Percentiles rank a stretch among this genome's conserved stretches.
phyloP scores from a whole-genome alignment of 192 early-diverging fungal genomes.

The Oehlia diaphana region DNA sequence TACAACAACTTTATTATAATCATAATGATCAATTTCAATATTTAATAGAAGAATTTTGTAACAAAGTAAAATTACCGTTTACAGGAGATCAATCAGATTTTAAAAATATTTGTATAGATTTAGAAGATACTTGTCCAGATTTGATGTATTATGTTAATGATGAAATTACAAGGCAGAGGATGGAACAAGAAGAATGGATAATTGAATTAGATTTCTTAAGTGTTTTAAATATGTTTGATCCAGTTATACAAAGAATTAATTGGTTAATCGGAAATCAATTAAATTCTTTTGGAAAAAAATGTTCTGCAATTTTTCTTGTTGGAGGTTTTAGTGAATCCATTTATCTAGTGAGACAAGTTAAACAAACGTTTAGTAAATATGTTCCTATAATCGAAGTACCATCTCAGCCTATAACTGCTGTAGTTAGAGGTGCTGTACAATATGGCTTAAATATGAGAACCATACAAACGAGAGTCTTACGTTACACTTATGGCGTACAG shows the following conservation, averaged over 20 bases:
- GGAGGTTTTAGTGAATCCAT: constrained; percentile 54
- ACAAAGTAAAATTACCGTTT: constrained; percentile 8
- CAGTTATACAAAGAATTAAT: constrained; percentile 42
- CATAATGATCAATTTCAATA: constrained; percentile 23
- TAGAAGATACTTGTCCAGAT: constrained; percentile 10
- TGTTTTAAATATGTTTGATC: constrained; percentile 47
- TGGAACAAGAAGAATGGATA: constrained; percentile 17
- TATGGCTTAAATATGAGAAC: constrained; percentile 26
- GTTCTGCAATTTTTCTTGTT: constrained; percentile 51
- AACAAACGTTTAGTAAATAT: constrained; percentile 33
- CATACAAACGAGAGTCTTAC: constrained; percentile 1
- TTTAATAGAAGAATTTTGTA: constrained; percentile 6
- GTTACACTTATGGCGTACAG: constrained; percentile 11
- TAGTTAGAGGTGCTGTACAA: constrained; percentile 48
- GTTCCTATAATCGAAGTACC: constrained; percentile 41
- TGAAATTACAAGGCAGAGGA: neutral
- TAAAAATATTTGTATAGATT: neutral
- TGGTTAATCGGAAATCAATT: constrained; percentile 47
- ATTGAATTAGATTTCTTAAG: neutral
- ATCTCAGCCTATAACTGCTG: constrained; percentile 46
- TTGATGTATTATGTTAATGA: neutral
- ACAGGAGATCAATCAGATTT: constrained; percentile 2
- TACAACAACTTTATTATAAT: constrained; percentile 4
- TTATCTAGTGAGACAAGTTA: constrained; percentile 42
- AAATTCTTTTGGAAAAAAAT: constrained; percentile 30